Base-by-base conservation (phyloP, 169 alveolate species). In the Cryptosporidium baileyi region DNA sequence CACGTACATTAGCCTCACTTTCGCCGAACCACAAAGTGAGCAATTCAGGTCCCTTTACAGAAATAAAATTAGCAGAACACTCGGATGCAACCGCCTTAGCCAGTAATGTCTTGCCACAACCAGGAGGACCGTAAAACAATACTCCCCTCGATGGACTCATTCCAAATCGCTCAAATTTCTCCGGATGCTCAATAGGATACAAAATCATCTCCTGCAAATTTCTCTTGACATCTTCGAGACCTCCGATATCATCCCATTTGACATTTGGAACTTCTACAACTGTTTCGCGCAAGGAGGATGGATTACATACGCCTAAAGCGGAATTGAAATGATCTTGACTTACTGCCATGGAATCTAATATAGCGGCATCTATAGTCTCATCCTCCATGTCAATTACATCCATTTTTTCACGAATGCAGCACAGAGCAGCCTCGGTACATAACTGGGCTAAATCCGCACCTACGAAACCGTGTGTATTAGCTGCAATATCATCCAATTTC, bases 61-160 rank as follows among this genome's bases (percentile, higher is more conserved):
- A 96, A 26, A 98, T 97, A 93, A 98, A 98, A 95, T 98, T 98
- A 7, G 99, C 99, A 36, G 99, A 97, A 91, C 99, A 97, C 90
- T 98, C 99, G 45, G 97, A 96, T 40, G 99, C 99, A 22, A 97
- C 99, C 17, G 99, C 99, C 90, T 98, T 98, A 38, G 99, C 99
- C 82, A 98, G 89, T 54, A 97, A 91, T 30, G 99, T 98, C 92
- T 98, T 98, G 80, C 99, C 99, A 90, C 99, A 97, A 43, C 99
- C 99, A 52, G 99, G 99, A n/a, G 99, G 99, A 13, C 99, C 99
- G 91, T 98, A 98, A 94, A 98, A 98, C 22, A 98, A 92, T 26
- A 98, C 99, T 5, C 99, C 99, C 32, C 99, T 94, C 26, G 98
- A 95, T 60, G 99, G 99, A 54, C 96, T 90, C 99, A 98, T 96